Percentiles rank a stretch among this genome's conserved stretches.
These are phyloP conservation scores for Achaetomiella virescens DNA, from an alignment of 495 filamentous ascomycete genomes.

Conservation along the genomic window DNA sequence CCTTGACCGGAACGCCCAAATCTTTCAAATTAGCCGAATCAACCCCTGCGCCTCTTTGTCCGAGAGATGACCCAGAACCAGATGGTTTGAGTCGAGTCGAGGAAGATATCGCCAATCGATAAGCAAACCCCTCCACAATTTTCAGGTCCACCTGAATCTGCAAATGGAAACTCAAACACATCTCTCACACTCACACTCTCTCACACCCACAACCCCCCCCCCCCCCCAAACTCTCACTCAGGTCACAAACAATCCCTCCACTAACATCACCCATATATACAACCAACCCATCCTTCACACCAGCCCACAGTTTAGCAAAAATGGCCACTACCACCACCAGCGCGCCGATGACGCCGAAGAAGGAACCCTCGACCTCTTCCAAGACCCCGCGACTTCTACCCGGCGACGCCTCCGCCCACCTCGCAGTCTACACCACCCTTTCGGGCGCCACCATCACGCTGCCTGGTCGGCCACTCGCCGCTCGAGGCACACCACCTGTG, in stretches of 20 bases:
- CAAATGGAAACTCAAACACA: neutral
- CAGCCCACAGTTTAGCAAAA: neutral
- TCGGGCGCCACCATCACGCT: conserved; percentile 58
- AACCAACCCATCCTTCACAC: neutral
- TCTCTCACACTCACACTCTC: neutral
- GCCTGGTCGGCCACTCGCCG: conserved; percentile 80
- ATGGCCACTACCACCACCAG: too few relatives aligned
- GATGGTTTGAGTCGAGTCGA: neutral
- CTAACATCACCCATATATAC: neutral
- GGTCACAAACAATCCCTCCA: neutral
- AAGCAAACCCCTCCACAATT: neutral
- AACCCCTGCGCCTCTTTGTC: too few relatives aligned
- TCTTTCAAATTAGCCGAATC: too few relatives aligned
- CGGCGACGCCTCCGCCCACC: conserved; percentile 62
- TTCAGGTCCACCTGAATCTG: conserved; percentile 3
- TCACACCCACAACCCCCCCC: conserved; percentile 2
- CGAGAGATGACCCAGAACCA: neutral
- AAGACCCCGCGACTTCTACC: conserved; percentile 76
- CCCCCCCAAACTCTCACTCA: neutral
- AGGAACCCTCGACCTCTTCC: conserved; percentile 51
- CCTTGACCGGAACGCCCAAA: too few relatives aligned
- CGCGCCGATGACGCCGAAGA: neutral
- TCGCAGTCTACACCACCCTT: conserved; percentile 51
- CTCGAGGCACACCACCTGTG: conserved; percentile 89
- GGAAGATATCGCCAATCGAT: neutral